Conservation (phyloP, 768 basidiomycete species). For the Boletellus emodensis region DNA sequence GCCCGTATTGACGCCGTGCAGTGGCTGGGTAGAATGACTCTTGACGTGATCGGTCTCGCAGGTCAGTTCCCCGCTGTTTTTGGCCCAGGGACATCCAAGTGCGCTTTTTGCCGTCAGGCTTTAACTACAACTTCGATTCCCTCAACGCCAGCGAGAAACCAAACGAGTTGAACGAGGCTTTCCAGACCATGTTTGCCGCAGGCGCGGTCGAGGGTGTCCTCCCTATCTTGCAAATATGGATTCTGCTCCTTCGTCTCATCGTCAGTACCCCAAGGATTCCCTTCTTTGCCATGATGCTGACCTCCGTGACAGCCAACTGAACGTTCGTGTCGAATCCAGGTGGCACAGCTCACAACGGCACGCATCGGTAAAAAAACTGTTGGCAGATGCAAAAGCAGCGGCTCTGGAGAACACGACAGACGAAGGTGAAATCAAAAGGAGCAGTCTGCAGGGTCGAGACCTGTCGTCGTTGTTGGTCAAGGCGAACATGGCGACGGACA, state of each 20-base stretch:
- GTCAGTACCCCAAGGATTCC: background rate
- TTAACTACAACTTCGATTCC: background rate
- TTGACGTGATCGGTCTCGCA: no score
- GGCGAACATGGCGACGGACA: conserved; percentile 37
- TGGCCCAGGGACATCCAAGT: background rate
- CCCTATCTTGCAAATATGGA: background rate
- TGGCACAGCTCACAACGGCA: background rate
- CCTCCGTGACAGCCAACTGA: background rate
- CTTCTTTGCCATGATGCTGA: no score
- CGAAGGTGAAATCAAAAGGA: conserved; percentile 32
- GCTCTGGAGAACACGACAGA: conserved; percentile 24
- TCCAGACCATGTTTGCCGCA: background rate
- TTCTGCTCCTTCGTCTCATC: background rate
- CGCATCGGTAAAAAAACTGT: background rate
- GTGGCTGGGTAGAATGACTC: no score
- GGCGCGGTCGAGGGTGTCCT: background rate
- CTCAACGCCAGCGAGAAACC: background rate
- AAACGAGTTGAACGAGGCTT: background rate
- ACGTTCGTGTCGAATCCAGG: background rate
- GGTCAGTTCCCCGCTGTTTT: background rate
- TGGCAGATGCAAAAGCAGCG: conserved; percentile 4
- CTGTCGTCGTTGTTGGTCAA: no score
- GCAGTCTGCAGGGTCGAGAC: conserved; percentile 41
- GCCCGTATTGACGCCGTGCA: background rate
- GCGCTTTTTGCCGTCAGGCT: no score